phyloP scores from a whole-genome alignment of 1,139 yeast genomes.

The Pichia kudriavzevii region DNA sequence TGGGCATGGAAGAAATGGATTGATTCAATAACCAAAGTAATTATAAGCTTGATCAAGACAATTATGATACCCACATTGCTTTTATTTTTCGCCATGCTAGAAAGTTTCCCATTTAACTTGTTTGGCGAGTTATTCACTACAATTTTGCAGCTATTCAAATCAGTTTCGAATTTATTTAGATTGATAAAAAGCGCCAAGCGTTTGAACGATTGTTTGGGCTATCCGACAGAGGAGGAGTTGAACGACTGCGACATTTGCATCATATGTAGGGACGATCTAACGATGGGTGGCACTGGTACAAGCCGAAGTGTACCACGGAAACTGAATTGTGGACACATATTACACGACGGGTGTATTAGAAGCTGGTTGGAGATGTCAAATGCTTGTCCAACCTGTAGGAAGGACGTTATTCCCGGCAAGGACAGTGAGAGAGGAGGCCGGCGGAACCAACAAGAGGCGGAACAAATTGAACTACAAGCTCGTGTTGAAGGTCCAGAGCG shows the following conservation, averaged over 20 bases:
- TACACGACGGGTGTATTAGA: conserved; percentile 85
- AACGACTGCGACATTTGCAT: conserved; percentile 59
- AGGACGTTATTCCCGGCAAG: conserved; percentile 43
- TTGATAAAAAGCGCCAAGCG: conserved; percentile 57
- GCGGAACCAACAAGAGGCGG: not conserved
- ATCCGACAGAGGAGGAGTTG: conserved; percentile 57
- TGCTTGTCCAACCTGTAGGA: conserved; percentile 85
- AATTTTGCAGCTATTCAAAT: conserved; percentile 34
- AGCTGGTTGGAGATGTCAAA: conserved; percentile 92
- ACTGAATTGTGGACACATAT: conserved; percentile 75
- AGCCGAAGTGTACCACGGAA: conserved; percentile 62
- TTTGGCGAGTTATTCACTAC: conserved; percentile 61
- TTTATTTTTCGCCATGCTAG: conserved; percentile 40
- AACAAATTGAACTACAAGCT: not conserved
- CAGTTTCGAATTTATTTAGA: conserved; percentile 44
- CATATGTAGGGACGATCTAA: conserved; percentile 82
- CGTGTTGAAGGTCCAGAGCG: not conserved
- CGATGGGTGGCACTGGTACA: conserved; percentile 28
- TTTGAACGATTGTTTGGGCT: conserved; percentile 56
- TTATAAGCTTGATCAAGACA: conserved; percentile 33
- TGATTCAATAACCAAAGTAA: conserved; percentile 46
- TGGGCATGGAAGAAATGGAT: conserved; percentile 71
- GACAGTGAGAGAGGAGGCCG: not conserved
- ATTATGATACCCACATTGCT: conserved; percentile 23
- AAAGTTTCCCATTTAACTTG: conserved; percentile 56